These are phyloP conservation scores for Xylariales sp. DNA, from an alignment of 2,329 filamentous ascomycete genomes.

Conservation along the genomic window DNA sequence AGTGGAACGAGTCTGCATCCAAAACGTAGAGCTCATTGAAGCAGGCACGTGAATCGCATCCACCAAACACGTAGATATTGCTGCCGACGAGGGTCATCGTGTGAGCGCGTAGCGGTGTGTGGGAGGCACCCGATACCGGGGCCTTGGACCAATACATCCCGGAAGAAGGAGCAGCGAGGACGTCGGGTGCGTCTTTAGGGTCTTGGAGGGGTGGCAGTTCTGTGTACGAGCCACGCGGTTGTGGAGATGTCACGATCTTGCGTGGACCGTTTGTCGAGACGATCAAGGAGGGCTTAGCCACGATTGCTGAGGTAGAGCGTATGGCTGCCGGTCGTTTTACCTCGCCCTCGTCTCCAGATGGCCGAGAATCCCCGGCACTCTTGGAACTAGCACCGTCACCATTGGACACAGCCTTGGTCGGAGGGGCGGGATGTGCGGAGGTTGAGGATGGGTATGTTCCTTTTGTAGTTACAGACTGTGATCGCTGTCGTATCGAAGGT, in stretches of 20 bases:
- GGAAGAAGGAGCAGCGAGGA: constrained; percentile 59
- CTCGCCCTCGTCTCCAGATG: constrained; percentile 18
- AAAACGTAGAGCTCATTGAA: constrained; percentile 68
- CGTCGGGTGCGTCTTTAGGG: constrained; percentile 52
- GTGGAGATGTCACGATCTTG: constrained; percentile 15
- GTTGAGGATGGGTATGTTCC: constrained; percentile 21
- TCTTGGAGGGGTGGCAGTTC: constrained; percentile 55
- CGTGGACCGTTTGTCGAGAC: constrained; percentile 10
- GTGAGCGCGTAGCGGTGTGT: constrained; percentile 60
- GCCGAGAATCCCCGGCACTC: constrained; percentile 14
- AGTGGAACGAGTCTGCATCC: constrained; percentile 67
- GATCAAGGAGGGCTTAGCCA: constrained; percentile 23
- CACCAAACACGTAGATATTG: constrained; percentile 65
- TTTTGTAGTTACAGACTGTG: constrained; percentile 42
- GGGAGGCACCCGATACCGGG: constrained; percentile 57
- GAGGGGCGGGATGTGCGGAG: constrained; percentile 12
- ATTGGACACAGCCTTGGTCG: constrained; percentile 6
- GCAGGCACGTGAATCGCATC: constrained; percentile 62
- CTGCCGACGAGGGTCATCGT: constrained; percentile 63
- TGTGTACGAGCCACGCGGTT: constrained; percentile 35
- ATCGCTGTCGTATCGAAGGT: constrained; percentile 48
- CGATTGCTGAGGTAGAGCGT: constrained; percentile 52
- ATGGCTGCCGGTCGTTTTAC: constrained; percentile 38
- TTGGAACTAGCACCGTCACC: constrained; percentile 17
- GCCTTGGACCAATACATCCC: constrained; percentile 72